Base-by-base conservation (phyloP, 2,329 filamentous ascomycete genomes). In the Westerdykella sp. region DNA sequence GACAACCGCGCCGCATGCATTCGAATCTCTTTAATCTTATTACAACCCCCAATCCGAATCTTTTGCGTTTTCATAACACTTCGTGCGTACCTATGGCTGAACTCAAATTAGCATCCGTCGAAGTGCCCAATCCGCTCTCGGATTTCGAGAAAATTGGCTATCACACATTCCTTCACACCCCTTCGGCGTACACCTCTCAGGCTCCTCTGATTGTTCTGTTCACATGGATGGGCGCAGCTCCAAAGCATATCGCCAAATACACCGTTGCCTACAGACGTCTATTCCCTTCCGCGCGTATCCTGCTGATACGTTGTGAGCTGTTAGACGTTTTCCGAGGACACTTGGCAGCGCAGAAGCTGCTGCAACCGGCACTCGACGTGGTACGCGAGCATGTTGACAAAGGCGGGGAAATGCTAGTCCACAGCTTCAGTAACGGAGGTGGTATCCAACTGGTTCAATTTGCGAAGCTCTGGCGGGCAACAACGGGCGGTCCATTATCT, bases 171-270 rank as follows among this genome's bases (percentile, higher is more conserved):
- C 39, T 67, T 37, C 62, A 55, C 51, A 61, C 60, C 12, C 50
- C 61, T 2, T 18, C 46, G 1, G 11, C 49, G 1, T 57, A 53
- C 35, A 42, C 44, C 2, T 39, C 53, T 3, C 31, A 40, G 25
- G 34, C 47, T 2, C 57, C 59, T 1, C 51, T 68, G 2, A 54
- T 68, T 18, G 39, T 67, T 1, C 41, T 67, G 12, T 63, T 59
- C 41, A 45, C 62, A 1, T 68, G 65, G 65, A 65, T 64, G 41
- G 62, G 53, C 4, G 65, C 63, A 7, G 59, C 56, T 5, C 45
- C 57, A 40, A 63, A 63, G 25, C 61, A 67, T 46, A 65, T 68
- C 7, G 60, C 60, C 10, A 68, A 68, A 48, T 68, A 68, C 48
- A 65, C 59, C 5, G 39, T 52, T 13, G 39, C 51, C 2, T 67